These are phyloP conservation scores for Cercospora citrullina DNA, from an alignment of 2,329 filamentous ascomycete species.

Conservation along the genomic window DNA sequence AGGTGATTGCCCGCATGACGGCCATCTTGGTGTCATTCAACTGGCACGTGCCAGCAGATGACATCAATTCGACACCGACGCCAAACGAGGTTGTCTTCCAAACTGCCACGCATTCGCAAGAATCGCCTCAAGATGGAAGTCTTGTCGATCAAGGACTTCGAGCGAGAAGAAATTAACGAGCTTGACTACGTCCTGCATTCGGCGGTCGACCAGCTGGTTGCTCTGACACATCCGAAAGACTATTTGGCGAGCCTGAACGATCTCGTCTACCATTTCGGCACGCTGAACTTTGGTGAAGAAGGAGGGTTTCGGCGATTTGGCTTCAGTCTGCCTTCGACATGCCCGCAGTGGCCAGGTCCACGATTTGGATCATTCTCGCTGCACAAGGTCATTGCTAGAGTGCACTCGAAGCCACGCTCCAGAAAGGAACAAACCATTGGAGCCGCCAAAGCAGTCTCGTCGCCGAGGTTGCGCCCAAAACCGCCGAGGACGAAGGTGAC, in stretches of 20 bases:
- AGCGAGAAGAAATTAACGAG: constrained; percentile 14
- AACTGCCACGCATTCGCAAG: background rate
- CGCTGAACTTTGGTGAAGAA: constrained; percentile 15
- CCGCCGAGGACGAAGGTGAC: constrained; percentile 13
- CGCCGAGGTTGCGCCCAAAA: constrained; percentile 9
- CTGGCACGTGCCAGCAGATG: constrained; percentile 1
- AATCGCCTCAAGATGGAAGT: constrained; percentile 15
- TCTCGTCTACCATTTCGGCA: constrained; percentile 20
- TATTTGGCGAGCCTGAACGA: constrained; percentile 13
- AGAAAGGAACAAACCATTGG: background rate
- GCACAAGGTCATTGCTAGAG: constrained; percentile 22
- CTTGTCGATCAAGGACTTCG: constrained; percentile 24
- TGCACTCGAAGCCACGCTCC: constrained; percentile 8
- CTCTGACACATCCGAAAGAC: constrained; percentile 16
- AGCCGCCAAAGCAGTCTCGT: background rate
- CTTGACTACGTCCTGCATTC: constrained; percentile 20
- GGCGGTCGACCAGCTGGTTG: constrained; percentile 27
- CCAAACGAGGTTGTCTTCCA: background rate
- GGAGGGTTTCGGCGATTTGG: constrained; percentile 15
- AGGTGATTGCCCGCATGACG: background rate
- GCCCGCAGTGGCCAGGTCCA: constrained; percentile 23
- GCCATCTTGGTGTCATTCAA: background rate
- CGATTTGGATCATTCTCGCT: constrained; percentile 22
- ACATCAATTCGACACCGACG: background rate
- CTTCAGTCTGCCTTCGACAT: constrained; percentile 23